Evolutionary conservation across 768 basidiomycete genomes (phyloP).

Genomic region (Porphyrellus cyaneotinctus): DNA sequence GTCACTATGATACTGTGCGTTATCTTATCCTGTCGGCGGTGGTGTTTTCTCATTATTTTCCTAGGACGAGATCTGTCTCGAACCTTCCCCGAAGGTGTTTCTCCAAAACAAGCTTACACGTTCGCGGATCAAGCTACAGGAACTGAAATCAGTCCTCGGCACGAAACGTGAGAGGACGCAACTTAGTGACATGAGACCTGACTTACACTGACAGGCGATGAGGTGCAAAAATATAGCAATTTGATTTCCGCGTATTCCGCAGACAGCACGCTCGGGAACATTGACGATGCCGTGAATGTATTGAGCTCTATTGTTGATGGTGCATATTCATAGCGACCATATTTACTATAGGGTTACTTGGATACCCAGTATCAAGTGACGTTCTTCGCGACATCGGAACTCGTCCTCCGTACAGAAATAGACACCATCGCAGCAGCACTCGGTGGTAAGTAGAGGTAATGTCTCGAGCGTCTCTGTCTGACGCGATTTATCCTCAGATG

Average conservation of each 20-base stretch:
- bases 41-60: slow-evolving; percentile 1
- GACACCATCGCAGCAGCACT: slow-evolving; percentile 56
- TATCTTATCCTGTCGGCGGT: neutral
- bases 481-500: slow-evolving; percentile 43
- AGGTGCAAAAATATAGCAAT: slow-evolving; percentile 47
- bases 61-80: slow-evolving; percentile 51
- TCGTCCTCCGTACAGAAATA: slow-evolving; percentile 60
- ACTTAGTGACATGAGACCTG: neutral
- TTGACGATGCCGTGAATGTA: slow-evolving; percentile 38
- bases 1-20: slow-evolving; percentile 73
- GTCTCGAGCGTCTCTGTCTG: neutral
- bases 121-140: slow-evolving; percentile 57
- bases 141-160: slow-evolving; percentile 54
- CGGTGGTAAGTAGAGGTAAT: slow-evolving; percentile 45
- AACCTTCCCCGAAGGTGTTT: slow-evolving; percentile 68
- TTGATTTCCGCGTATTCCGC: slow-evolving; percentile 45
- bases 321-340: slow-evolving; percentile 1
- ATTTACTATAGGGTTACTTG: slow-evolving; percentile 48
- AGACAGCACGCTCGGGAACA: slow-evolving; percentile 48
- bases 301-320: neutral
- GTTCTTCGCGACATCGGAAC: slow-evolving; percentile 51
- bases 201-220: slow-evolving; percentile 41
- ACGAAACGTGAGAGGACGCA: slow-evolving; percentile 50
- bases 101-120: slow-evolving; percentile 73
- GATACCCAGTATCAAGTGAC: slow-evolving; percentile 59